These are phyloP conservation scores for Penicillium mononematosum DNA, from an alignment of 495 filamentous ascomycete species.

Conservation along the genomic window DNA sequence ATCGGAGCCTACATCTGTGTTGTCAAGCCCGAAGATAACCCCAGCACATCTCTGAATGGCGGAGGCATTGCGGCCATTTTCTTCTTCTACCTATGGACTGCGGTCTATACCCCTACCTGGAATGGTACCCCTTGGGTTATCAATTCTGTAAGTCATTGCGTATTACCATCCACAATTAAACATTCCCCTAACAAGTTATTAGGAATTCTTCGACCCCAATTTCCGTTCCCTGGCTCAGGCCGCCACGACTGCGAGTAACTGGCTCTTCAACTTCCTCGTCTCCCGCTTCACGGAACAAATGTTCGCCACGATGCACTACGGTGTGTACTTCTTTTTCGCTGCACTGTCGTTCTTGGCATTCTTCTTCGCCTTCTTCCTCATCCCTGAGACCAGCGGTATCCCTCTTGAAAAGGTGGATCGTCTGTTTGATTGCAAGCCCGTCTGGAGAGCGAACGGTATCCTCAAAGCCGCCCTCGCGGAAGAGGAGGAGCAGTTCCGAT, in stretches of 20 bases:
- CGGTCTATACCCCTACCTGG: slow-evolving; percentile 72
- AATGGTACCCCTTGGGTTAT: slow-evolving; percentile 68
- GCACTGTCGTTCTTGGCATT: slow-evolving; percentile 64
- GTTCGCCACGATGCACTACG: slow-evolving; percentile 66
- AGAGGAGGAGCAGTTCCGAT: slow-evolving; percentile 39
- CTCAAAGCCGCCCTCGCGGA: slow-evolving; percentile 28
- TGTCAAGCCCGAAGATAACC: slow-evolving; percentile 49
- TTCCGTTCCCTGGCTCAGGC: slow-evolving; percentile 67
- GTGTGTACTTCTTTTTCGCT: slow-evolving; percentile 77
- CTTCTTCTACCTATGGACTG: slow-evolving; percentile 78
- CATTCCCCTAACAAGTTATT: background rate
- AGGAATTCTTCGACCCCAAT: slow-evolving; percentile 61
- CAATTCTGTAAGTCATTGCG: slow-evolving; percentile 42
- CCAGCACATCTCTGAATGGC: slow-evolving; percentile 39
- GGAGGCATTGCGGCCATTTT: slow-evolving; percentile 67
- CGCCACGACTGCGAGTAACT: slow-evolving; percentile 65
- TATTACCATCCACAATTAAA: background rate
- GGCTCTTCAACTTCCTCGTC: slow-evolving; percentile 75
- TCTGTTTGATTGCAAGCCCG: slow-evolving; percentile 57
- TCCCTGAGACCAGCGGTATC: slow-evolving; percentile 64
- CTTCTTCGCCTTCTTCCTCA: slow-evolving; percentile 63
- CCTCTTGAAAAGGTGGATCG: slow-evolving; percentile 51
- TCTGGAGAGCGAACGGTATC: slow-evolving; percentile 51
- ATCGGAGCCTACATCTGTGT: slow-evolving; percentile 67
- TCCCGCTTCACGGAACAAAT: slow-evolving; percentile 71